A percentile compares a stretch with the other conserved stretches of the same genome.
Conservation (phyloP, 768 basidiomycete genomes). For the Tylopilus intermedius region DNA sequence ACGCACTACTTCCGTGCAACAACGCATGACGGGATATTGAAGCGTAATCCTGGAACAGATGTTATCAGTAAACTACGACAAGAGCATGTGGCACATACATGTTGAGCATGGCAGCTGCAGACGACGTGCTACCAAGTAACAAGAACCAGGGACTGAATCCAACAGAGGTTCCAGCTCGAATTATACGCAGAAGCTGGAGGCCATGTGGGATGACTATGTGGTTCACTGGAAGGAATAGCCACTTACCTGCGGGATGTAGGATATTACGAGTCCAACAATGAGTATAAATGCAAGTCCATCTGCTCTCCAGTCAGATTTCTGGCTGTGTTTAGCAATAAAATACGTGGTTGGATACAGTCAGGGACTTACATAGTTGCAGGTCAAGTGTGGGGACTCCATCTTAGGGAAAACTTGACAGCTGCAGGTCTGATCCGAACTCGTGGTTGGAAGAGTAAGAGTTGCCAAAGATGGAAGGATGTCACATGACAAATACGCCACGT, state of each 20-base stretch:
- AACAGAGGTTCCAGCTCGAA: conserved; percentile 69
- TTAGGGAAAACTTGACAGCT: neutral
- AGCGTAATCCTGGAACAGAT: conserved; percentile 59
- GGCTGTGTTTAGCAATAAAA: neutral
- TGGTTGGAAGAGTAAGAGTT: neutral
- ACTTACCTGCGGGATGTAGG: conserved; percentile 77
- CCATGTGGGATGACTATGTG: neutral
- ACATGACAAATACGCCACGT: neutral
- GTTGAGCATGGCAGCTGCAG: conserved; percentile 80
- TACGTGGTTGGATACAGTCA: accelerated
- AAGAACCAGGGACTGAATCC: conserved; percentile 92
- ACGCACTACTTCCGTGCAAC: conserved; percentile 75
- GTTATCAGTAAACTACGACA: neutral
- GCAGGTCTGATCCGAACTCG: neutral
- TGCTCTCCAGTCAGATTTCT: conserved; percentile 74
- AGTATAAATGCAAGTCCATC: conserved; percentile 53
- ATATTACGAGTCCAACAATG: conserved; percentile 73
- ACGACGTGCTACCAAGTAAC: conserved; percentile 80
- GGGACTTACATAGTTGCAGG: conserved; percentile 20
- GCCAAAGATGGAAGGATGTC: neutral
- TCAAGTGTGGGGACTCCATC: conserved; percentile 1
- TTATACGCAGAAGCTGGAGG: conserved; percentile 76
- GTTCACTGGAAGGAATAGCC: neutral
- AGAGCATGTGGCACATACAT: conserved; percentile 43
- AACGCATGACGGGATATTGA: conserved; percentile 77